These are phyloP conservation scores for Entomortierella beljakovae DNA, from an alignment of 192 early-diverging fungal genomes.

Conservation along the genomic window DNA sequence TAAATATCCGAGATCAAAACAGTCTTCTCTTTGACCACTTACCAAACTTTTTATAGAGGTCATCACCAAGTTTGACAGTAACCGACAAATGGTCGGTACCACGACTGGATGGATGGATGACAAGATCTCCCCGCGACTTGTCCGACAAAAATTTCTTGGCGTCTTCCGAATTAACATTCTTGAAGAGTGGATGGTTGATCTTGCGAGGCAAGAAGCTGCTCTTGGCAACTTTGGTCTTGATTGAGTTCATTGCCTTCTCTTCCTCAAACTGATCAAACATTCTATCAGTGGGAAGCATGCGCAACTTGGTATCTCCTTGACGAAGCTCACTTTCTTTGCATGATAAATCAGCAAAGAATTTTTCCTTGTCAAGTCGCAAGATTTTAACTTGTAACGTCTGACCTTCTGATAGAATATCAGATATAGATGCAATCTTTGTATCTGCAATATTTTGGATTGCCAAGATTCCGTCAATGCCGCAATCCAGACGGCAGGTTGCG, in stretches of 20 bases:
- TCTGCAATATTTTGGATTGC: constrained; percentile 70
- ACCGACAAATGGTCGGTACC: constrained; percentile 91
- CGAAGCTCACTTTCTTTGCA: constrained; percentile 71
- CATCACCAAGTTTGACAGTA: constrained; percentile 93
- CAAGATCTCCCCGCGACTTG: constrained; percentile 77
- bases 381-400: constrained; percentile 82
- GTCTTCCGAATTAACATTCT: constrained; percentile 74
- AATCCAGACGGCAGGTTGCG: constrained; percentile 80
- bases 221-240: constrained; percentile 45
- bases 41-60: constrained; percentile 89
- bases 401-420: constrained; percentile 73
- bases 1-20: no score
- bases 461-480: constrained; percentile 90
- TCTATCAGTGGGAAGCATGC: constrained; percentile 68
- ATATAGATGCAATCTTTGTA: constrained; percentile 65
- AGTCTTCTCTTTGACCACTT: constrained; percentile 15
- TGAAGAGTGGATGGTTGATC: constrained; percentile 90
- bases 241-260: constrained; percentile 29
- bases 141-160: constrained; percentile 79
- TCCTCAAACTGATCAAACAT: constrained; percentile 59
- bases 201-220: constrained; percentile 58
- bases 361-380: constrained; percentile 81
- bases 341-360: constrained; percentile 81
- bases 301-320: constrained; percentile 55
- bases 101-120: constrained; percentile 92